Evolutionary conservation across 2,329 filamentous ascomycete genomes (phyloP).

Genomic region (Lecanosticta acicola): DNA sequence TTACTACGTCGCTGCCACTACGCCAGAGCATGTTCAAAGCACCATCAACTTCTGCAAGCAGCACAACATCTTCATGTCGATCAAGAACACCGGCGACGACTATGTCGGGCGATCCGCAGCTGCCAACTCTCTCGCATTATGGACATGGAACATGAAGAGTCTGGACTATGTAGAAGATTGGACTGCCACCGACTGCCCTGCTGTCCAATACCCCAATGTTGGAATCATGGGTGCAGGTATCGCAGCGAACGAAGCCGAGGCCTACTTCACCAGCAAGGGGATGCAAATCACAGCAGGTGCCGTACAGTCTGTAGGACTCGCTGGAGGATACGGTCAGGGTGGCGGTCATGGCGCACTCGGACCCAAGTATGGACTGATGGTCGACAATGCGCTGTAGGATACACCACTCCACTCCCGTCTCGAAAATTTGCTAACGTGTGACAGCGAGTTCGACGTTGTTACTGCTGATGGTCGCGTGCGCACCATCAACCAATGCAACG

Average conservation of each 20-base stretch:
- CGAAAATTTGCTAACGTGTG: no score
- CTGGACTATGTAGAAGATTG: constrained; percentile 9
- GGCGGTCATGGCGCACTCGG: constrained; percentile 20
- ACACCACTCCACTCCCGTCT: constrained; percentile 17
- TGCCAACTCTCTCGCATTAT: neutral
- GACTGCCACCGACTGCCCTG: constrained; percentile 11
- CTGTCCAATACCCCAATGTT: constrained; percentile 11
- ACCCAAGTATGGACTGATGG: constrained; percentile 22
- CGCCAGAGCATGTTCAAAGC: constrained; percentile 14
- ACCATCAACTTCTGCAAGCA: constrained; percentile 15
- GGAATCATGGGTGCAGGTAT: constrained; percentile 9
- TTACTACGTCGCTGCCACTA: constrained; percentile 18
- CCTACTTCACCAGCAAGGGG: neutral
- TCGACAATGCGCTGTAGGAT: constrained; percentile 21
- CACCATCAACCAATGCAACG: constrained; percentile 32
- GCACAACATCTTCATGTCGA: constrained; percentile 11
- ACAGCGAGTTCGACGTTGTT: no score
- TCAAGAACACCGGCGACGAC: constrained; percentile 5
- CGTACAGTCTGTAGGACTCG: constrained; percentile 19
- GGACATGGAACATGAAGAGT: constrained; percentile 8
- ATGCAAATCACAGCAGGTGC: constrained; percentile 13
- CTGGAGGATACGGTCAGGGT: constrained; percentile 19
- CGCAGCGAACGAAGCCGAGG: constrained; percentile 2
- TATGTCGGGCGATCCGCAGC: constrained; percentile 1
- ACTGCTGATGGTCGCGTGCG: constrained; percentile 21